Percentiles rank a stretch among this genome's conserved stretches.
phyloP scores from a whole-genome alignment of 176 grass and related monocot genomes.

The Leersia perrieri region DNA sequence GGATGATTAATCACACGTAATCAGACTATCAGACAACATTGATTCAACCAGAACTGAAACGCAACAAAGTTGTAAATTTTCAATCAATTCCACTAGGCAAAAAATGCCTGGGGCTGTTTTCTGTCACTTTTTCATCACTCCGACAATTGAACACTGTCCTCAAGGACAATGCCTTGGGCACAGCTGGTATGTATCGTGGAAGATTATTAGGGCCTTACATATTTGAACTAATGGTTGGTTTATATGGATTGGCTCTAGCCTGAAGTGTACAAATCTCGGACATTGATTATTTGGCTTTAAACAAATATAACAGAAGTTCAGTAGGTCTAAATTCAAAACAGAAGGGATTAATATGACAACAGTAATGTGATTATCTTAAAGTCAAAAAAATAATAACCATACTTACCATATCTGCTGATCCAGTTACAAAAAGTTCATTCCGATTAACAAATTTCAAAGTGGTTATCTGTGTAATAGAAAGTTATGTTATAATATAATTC shows the following conservation, averaged over 20 bases:
- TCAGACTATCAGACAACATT: no score
- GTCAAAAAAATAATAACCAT: background rate
- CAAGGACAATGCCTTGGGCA: background rate
- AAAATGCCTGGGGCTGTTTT: no score
- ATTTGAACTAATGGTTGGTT: background rate
- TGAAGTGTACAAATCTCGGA: background rate
- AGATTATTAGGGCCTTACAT: background rate
- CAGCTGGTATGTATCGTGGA: background rate
- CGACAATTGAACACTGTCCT: background rate
- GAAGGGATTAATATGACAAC: background rate
- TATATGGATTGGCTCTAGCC: background rate
- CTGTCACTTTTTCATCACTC: background rate
- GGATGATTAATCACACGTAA: no score
- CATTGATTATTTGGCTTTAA: no score
- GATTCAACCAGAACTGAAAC: no score
- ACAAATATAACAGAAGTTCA: constrained; percentile 3
- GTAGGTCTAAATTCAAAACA: background rate
- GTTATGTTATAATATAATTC: background rate
- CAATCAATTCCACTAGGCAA: no score
- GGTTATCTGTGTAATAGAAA: constrained; percentile 59
- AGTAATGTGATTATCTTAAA: background rate
- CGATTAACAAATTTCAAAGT: constrained; percentile 81
- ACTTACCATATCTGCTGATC: constrained; percentile 82
- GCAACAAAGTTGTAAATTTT: background rate
- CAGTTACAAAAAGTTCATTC: constrained; percentile 69